Evolutionary conservation across 306 rosid genomes (phyloP).

Genomic region (Cucumis cinereus): DNA sequence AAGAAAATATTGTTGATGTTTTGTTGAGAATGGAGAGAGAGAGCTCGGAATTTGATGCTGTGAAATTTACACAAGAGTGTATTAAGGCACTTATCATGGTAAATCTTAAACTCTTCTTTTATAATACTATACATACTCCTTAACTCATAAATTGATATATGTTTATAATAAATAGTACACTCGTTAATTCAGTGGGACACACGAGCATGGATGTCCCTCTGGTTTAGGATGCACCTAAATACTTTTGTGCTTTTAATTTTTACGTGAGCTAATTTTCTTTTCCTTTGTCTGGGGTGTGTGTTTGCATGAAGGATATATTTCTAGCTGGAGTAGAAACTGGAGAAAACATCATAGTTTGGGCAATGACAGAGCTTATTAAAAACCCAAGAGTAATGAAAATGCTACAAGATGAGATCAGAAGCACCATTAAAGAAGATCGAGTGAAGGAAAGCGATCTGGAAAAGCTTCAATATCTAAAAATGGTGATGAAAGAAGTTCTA

Average conservation of each 20-base stretch:
- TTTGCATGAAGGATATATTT: slow-evolving; percentile 24
- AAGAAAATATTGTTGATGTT: slow-evolving; percentile 20
- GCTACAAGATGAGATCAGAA: slow-evolving; percentile 28
- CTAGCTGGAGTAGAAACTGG: slow-evolving; percentile 10
- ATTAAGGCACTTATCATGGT: slow-evolving; percentile 33
- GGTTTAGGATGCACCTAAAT: too few species aligned
- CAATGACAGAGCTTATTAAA: slow-evolving; percentile 16
- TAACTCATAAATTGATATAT: too few species aligned
- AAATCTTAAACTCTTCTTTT: background rate
- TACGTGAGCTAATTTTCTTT: background rate
- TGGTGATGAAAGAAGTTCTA: background rate
- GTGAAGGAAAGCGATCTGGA: background rate
- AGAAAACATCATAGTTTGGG: slow-evolving; percentile 20
- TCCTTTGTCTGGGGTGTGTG: background rate
- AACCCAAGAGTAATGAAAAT: slow-evolving; percentile 23
- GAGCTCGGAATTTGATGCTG: background rate
- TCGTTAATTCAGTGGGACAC: too few species aligned
- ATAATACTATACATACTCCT: too few species aligned
- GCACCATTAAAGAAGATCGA: background rate
- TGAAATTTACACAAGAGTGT: slow-evolving; percentile 3
- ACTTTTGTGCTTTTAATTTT: background rate
- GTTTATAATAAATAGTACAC: too few species aligned
- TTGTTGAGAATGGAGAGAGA: slow-evolving; percentile 11
- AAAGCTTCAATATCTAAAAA: slow-evolving; percentile 19
- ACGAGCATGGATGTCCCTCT: too few species aligned